phyloP scores from a whole-genome alignment of 208 protist genomes.

The Crithidia acanthocephali region DNA sequence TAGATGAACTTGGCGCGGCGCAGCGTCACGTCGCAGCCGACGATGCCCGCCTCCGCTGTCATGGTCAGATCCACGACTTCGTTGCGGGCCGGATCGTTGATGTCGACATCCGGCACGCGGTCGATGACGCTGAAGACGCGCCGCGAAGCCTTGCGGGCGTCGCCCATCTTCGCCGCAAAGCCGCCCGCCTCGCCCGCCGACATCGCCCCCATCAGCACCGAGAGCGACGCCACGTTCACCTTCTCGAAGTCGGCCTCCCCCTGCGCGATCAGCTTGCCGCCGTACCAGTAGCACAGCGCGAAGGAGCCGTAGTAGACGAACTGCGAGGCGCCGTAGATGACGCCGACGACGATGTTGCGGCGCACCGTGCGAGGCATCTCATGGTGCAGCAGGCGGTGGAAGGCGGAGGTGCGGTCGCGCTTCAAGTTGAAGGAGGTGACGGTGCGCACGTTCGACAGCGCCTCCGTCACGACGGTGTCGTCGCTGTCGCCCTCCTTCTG shows the following conservation, averaged over 20 bases:
- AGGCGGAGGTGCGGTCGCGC: slow-evolving; percentile 37
- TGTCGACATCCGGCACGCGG: slow-evolving; percentile 69
- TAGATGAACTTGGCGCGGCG: slow-evolving; percentile 66
- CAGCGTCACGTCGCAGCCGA: slow-evolving; percentile 59
- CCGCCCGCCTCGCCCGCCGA: slow-evolving; percentile 65
- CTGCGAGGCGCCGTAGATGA: slow-evolving; percentile 58
- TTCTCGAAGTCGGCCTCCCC: slow-evolving; percentile 69
- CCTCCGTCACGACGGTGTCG: slow-evolving; percentile 72
- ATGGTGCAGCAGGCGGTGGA: slow-evolving; percentile 22
- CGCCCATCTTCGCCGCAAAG: slow-evolving; percentile 62
- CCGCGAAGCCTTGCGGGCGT: slow-evolving; percentile 48
- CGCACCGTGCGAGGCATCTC: slow-evolving; percentile 34
- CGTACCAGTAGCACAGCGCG: slow-evolving; percentile 82
- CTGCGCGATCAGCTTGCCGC: slow-evolving; percentile 63
- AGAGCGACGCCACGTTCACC: slow-evolving; percentile 53
- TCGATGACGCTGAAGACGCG: slow-evolving; percentile 85
- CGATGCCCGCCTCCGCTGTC: slow-evolving; percentile 7
- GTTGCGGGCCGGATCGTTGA: slow-evolving; percentile 18
- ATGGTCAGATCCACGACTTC: slow-evolving; percentile 41
- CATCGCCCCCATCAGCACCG: slow-evolving; percentile 68
- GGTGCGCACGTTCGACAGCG: slow-evolving; percentile 75
- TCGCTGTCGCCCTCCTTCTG: slow-evolving; percentile 46
- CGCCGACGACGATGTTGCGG: slow-evolving; percentile 37
- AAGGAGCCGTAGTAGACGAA: slow-evolving; percentile 67
- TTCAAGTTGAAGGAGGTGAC: slow-evolving; percentile 81